Evolutionary conservation across 2,329 filamentous ascomycete species (phyloP), one percentile per base, ranked within the genome.

Genomic region (Plectosphaerella cucumerina): DNA sequence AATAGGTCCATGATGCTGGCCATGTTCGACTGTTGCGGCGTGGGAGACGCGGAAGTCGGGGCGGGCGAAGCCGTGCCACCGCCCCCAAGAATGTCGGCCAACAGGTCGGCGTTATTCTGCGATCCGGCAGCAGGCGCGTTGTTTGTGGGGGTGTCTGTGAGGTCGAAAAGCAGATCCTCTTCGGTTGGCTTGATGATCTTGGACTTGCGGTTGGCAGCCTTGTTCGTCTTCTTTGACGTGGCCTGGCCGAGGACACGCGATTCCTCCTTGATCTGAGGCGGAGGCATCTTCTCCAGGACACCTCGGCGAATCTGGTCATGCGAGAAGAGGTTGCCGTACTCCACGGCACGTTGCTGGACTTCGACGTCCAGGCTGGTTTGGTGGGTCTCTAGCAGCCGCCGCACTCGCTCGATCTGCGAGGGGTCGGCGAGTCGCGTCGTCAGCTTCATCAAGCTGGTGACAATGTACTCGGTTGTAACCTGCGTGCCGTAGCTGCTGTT

Each of bases 201-300:
- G 52, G 86, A 84, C 66, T 86, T 89, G 60, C 90, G 84, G 65
- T 88, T 90, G 53, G 83, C 78, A 46, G 82, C 75, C 63, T 86
- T 84, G 67, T 82, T 86, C 56, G 80, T 77, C 60, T 86, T 82
- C 67, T 85, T 85, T 53, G 69, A 68, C 31, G 68, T 63, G 2
- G 83, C 77, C 1, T 90, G 86, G 42, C 92, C 92, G 17, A 99
- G 77, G 3, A 97, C 92, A 53, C 93, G 81, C 50, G 94, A 93
- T 67, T 96, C 90, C 66, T 99, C 94, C 58, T 93, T 90, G 63
- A 99, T 97, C 68, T 97, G 93, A 9, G 94, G 94, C 2, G 94
- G 84, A 8, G 94, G 94, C 95, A 99, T 99, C 68, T 94, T 95
- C 71, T 99, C 94, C 11, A 99, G 75, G 3, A 99, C 94, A 52